These are phyloP conservation scores for Mycogone perniciosa DNA, from an alignment of 2,329 filamentous ascomycete species.

Conservation along the genomic window DNA sequence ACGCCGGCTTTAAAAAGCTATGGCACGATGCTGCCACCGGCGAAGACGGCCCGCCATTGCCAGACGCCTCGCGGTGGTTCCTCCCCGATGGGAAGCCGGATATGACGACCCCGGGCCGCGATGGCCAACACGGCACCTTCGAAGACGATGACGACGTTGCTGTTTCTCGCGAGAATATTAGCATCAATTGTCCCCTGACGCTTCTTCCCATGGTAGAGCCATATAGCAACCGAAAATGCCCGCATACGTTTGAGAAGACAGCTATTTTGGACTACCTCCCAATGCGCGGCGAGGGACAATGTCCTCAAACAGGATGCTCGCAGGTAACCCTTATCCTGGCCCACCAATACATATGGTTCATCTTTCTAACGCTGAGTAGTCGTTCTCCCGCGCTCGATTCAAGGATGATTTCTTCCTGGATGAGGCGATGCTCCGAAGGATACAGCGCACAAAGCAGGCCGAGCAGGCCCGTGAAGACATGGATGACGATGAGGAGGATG, in stretches of 20 bases:
- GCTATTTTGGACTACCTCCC: slow-evolving; percentile 54
- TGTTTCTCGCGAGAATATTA: slow-evolving; percentile 56
- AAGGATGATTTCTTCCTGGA: slow-evolving; percentile 50
- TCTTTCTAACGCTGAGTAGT: slow-evolving; percentile 27
- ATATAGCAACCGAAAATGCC: slow-evolving; percentile 59
- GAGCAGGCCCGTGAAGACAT: slow-evolving; percentile 35
- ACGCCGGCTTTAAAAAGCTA: slow-evolving; percentile 51
- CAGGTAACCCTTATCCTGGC: slow-evolving; percentile 35
- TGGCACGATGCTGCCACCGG: slow-evolving; percentile 50
- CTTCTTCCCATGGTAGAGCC: slow-evolving; percentile 59
- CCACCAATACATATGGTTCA: not conserved
- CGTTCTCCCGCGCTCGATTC: slow-evolving; percentile 35
- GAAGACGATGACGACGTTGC: slow-evolving; percentile 60
- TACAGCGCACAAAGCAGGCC: slow-evolving; percentile 46
- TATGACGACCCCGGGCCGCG: slow-evolving; percentile 20
- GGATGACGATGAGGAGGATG: slow-evolving; percentile 31
- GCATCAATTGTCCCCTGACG: slow-evolving; percentile 64
- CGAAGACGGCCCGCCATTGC: slow-evolving; percentile 43
- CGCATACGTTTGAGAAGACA: slow-evolving; percentile 64
- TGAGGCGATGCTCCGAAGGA: slow-evolving; percentile 48
- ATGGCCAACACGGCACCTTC: slow-evolving; percentile 15
- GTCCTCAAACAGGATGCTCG: slow-evolving; percentile 60
- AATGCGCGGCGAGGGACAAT: slow-evolving; percentile 40
- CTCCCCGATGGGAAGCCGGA: slow-evolving; percentile 38
- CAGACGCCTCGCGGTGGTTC: slow-evolving; percentile 51